Base-by-base conservation (phyloP, 768 basidiomycete species). In the Tulasnella calospora region DNA sequence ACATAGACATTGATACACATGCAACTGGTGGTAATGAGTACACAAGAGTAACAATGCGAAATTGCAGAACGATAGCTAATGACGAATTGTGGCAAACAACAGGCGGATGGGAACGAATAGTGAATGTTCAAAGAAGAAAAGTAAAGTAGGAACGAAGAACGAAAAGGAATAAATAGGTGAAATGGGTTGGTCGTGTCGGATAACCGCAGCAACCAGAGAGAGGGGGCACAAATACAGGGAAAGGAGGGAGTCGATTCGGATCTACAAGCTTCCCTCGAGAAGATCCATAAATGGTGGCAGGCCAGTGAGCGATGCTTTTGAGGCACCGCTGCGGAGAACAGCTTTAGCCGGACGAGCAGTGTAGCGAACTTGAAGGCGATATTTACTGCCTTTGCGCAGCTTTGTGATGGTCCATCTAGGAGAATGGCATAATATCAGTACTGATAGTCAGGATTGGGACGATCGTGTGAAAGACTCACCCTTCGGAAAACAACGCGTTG, bases 201-300 rank as follows among this genome's bases (percentile, higher is more conserved):
- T 67, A 5, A 17, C 30, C 17, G 15, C 61, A 15, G 27, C 61
- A 67, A 17, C 61, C 61, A 35, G 6, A 33, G 61, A 67, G 61
- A 67, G 15, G 61, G 33, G 35, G 23, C 51, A 73, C n/a, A 36
- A 47, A 19, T 47, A 57, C 27, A 51, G 9, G 40, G 30, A 51
- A 27, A 61, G 27, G 38, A 40, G 36, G 57, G 55, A 12, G 75
- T 38, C 55, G 55, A n/a, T 46, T 55, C n/a, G n/a, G 55, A 35
- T 30, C 70, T 57, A 78, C 70, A 1, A 72, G 27, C 71, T 71
- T 70, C 71, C 77, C 35, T 73, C 77, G 19, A 78, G 77, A 33
- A 78, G 69, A 72, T 78, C 77, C 77, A 78, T 78, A 33, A 78
- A 78, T 10, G 77, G 77, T 44, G 77, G 77, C n/a, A 41, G 40